Evolutionary conservation across 805 yeast genomes (phyloP).

Genomic region (Grigorovia jiainica): DNA sequence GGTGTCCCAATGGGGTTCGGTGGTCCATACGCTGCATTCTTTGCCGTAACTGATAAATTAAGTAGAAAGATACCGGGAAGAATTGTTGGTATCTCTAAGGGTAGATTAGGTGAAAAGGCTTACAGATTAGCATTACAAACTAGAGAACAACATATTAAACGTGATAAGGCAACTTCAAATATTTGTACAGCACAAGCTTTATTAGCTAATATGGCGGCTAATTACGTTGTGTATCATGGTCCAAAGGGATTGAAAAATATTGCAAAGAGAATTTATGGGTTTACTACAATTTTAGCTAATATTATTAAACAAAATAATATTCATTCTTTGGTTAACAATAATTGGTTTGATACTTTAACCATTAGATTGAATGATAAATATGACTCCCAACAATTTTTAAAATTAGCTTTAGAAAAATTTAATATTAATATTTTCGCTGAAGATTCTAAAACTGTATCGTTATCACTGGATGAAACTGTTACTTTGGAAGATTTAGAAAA

Average conservation of each 20-base stretch:
- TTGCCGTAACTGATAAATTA: slow-evolving; percentile 71
- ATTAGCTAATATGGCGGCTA: slow-evolving; percentile 89
- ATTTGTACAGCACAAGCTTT: slow-evolving; percentile 98
- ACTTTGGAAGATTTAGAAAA: slow-evolving; percentile 48
- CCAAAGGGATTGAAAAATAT: slow-evolving; percentile 74
- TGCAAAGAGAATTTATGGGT: slow-evolving; percentile 65
- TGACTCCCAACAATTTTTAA: slow-evolving; percentile 31
- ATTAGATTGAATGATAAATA: slow-evolving; percentile 36
- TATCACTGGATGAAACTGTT: slow-evolving; percentile 90
- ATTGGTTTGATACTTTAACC: slow-evolving; percentile 84
- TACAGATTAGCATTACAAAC: slow-evolving; percentile 91
- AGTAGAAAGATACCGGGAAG: slow-evolving; percentile 96
- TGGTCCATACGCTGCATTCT: slow-evolving; percentile 98
- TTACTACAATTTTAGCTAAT: slow-evolving; percentile 62
- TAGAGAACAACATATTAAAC: slow-evolving; percentile 94
- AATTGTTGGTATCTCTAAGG: slow-evolving; percentile 86
- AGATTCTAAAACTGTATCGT: slow-evolving; percentile 48
- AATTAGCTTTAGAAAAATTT: slow-evolving; percentile 34
- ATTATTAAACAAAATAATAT: slow-evolving; percentile 30
- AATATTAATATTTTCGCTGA: slow-evolving; percentile 73
- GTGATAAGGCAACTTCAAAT: slow-evolving; percentile 96
- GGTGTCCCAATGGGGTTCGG: slow-evolving; percentile 98
- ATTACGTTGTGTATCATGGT: slow-evolving; percentile 95
- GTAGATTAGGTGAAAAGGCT: slow-evolving; percentile 83
- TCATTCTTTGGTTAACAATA: slow-evolving; percentile 37